phyloP scores from a whole-genome alignment of 2,329 filamentous ascomycete genomes.

The Ilyonectria destructans region DNA sequence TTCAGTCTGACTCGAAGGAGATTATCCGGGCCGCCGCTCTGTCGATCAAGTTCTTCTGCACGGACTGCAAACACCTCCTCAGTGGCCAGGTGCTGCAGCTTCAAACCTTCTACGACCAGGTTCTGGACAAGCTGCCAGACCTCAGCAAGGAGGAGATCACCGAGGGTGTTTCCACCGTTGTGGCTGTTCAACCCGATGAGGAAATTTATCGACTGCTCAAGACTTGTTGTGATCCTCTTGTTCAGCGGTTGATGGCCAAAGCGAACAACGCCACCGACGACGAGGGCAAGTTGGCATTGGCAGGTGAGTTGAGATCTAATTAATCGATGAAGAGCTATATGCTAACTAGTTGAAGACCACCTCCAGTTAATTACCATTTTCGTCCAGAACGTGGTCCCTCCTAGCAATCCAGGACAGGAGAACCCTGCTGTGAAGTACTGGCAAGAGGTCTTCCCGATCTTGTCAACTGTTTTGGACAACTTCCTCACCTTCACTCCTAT shows the following conservation, averaged over 20 bases:
- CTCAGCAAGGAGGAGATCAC: constrained; percentile 96
- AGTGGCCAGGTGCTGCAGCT: constrained; percentile 88
- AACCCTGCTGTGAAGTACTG: constrained; percentile 98
- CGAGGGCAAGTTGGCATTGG: constrained; percentile 86
- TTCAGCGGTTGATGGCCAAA: constrained; percentile 87
- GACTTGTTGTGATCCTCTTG: constrained; percentile 92
- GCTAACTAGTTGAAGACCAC: constrained; percentile 74
- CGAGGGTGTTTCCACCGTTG: constrained; percentile 93
- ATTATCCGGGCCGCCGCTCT: constrained; percentile 93
- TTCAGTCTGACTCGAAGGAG: constrained; percentile 90
- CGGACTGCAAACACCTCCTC: constrained; percentile 91
- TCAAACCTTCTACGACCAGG: constrained; percentile 92
- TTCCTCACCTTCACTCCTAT: constrained; percentile 91
- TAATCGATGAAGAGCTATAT: background rate
- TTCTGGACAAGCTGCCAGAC: constrained; percentile 88
- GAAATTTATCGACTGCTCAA: constrained; percentile 91
- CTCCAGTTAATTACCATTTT: constrained; percentile 94
- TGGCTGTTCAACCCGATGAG: constrained; percentile 86
- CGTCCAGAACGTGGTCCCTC: constrained; percentile 83
- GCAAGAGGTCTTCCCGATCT: constrained; percentile 91
- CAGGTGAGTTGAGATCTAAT: constrained; percentile 69
- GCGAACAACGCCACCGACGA: constrained; percentile 90
- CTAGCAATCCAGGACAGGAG: constrained; percentile 79
- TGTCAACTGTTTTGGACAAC: constrained; percentile 88
- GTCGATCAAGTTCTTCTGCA: constrained; percentile 97